Base-by-base conservation (phyloP, 1,284 basidiomycete species). In the Ceratobasidium sp. region DNA sequence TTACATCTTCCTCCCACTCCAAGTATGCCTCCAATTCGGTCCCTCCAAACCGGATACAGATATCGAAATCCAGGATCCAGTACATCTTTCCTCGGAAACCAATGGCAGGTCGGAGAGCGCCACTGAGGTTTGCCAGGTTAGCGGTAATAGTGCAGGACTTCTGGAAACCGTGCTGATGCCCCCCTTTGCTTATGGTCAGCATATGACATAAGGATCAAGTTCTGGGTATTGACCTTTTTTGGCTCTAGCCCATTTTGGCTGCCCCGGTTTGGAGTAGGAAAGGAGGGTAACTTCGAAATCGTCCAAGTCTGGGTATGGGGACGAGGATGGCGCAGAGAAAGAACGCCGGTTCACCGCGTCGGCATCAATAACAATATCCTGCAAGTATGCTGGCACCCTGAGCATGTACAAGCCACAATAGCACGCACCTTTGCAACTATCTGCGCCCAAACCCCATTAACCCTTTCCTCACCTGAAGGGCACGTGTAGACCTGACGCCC, bases 21-120 rank as follows among this genome's bases (percentile, higher is more conserved):
- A 76, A 27, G 39, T 49, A 76, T 11, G 75, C 75, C 39, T 74
- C 56, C 24, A 76, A 64, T 29, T 76, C 75, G 0, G 72, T 74
- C 9, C 72, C 75, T 8, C 75, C 75, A 61, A 76, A 76, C 16
- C 63, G 51, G 29, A 76, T 68, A 27, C 64, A 65, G 19, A 76
- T 51, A 19, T 56, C 27, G 29, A 74, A 74, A 22, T 61, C 16
- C 14, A 76, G n/a, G 7, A 22, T 27, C 75, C 75, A 76, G 53
- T 71, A 76, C 5, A 16, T 24, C 1, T 22, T 31, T 2, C 71
- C 75, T 19, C 34, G 27, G 8, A 49, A 6, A 1, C 75, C 75
- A 29, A 37, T 54, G 4, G 31, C 22, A n/a, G 43, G 69, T 31
- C 65, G 49, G 7, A 76, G 51, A 27, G 65, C 61, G n/a, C 69